phyloP scores from a whole-genome alignment of 2,329 filamentous ascomycete genomes.

The Venturia oleaginea region DNA sequence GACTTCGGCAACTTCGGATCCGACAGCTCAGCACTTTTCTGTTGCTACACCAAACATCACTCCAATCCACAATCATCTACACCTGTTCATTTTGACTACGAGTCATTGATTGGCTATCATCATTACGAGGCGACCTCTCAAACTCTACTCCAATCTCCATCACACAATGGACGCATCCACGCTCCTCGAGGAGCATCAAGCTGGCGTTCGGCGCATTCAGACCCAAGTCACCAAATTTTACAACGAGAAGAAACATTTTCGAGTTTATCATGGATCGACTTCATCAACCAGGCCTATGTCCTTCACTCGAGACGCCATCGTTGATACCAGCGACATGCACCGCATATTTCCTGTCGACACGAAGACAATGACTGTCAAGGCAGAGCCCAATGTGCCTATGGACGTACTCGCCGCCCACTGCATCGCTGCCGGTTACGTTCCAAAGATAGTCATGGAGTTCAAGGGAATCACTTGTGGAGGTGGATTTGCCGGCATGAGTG shows the following conservation, averaged over 20 bases:
- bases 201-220: neutral
- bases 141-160: too few species aligned
- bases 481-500: slow-evolving; percentile 57
- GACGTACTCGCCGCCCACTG: slow-evolving; percentile 52
- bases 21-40: neutral
- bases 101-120: neutral
- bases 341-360: slow-evolving; percentile 54
- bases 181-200: slow-evolving; percentile 2
- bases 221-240: slow-evolving; percentile 2
- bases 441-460: slow-evolving; percentile 62
- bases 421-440: slow-evolving; percentile 46
- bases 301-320: slow-evolving; percentile 40
- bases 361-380: slow-evolving; percentile 46
- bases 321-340: slow-evolving; percentile 58
- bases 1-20: slow-evolving; percentile 5
- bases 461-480: slow-evolving; percentile 62
- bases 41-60: neutral
- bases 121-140: too few species aligned
- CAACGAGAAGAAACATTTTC: slow-evolving; percentile 35
- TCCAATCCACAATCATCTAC: neutral
- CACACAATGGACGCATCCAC: neutral
- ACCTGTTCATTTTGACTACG: neutral
- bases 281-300: slow-evolving; percentile 57
- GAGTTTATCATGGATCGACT: slow-evolving; percentile 69
- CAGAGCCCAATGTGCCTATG: slow-evolving; percentile 64